Conservation (phyloP, 805 yeast species). For the Candida orba region DNA sequence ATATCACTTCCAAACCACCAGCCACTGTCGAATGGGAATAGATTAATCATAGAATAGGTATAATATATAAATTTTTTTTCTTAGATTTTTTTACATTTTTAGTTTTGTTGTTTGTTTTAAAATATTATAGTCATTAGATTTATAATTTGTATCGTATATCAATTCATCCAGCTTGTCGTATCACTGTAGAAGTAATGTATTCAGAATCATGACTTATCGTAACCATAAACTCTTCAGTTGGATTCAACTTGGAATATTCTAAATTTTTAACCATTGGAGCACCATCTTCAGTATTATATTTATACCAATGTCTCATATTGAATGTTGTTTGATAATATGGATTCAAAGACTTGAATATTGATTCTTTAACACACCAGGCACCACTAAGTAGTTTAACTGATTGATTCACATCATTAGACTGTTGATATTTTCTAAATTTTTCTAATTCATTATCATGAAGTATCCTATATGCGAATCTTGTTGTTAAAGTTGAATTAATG, state of each 20-base stretch:
- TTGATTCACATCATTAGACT: conserved; percentile 16
- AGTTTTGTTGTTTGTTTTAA: conserved; percentile 1
- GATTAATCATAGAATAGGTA: background rate
- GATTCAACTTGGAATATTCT: conserved; percentile 22
- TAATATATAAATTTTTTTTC: background rate
- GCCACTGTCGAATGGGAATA: conserved; percentile 99
- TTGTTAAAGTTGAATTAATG: conserved; percentile 22
- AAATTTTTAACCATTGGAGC: conserved; percentile 37
- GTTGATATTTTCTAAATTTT: conserved; percentile 20
- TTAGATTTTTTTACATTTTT: background rate
- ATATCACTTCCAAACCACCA: conserved; percentile 98
- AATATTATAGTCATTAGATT: conserved; percentile 1
- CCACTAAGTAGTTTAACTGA: conserved; percentile 40
- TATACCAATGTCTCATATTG: conserved; percentile 54
- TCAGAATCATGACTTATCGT: conserved; percentile 64
- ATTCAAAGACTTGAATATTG: conserved; percentile 56
- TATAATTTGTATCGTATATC: background rate
- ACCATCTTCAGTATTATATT: conserved; percentile 32
- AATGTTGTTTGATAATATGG: conserved; percentile 42
- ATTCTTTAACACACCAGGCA: conserved; percentile 72
- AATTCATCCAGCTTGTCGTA: conserved; percentile 27
- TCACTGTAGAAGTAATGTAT: conserved; percentile 47
- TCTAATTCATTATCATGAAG: conserved; percentile 44
- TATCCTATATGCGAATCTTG: conserved; percentile 38
- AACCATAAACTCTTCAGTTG: conserved; percentile 42